Conservation (phyloP, 331 rosid genomes). For the Rosa hybrid region DNA sequence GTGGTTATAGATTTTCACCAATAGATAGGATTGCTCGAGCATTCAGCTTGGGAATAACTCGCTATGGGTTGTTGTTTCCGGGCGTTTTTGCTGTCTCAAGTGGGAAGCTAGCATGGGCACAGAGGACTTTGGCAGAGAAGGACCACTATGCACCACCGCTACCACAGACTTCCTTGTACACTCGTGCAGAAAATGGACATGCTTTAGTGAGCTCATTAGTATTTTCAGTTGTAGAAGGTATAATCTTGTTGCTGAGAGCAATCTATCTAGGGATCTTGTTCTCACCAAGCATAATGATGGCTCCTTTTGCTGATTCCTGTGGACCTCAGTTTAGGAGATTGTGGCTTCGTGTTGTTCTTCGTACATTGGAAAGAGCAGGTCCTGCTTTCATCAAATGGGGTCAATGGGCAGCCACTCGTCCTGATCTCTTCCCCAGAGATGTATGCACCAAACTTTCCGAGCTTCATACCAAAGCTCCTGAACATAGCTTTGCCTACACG, state of each 20-base stretch:
- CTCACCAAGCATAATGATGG: constrained; percentile 85
- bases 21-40: constrained; percentile 84
- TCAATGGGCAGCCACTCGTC: constrained; percentile 99
- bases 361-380: constrained; percentile 83
- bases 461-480: constrained; percentile 96
- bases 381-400: constrained; percentile 99
- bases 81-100: constrained; percentile 70
- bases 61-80: constrained; percentile 75
- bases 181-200: constrained; percentile 80
- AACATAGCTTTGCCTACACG: constrained; percentile 86
- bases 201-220: constrained; percentile 48
- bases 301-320: constrained; percentile 72
- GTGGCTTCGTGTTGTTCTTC: constrained; percentile 83
- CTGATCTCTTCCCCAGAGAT: constrained; percentile 97
- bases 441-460: constrained; percentile 74
- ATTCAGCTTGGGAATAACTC: constrained; percentile 71
- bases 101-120: constrained; percentile 83
- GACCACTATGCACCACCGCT: constrained; percentile 36
- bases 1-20: constrained; percentile 43
- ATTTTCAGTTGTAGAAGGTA: constrained; percentile 56
- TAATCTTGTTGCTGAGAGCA: constrained; percentile 67
- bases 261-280: constrained; percentile 69
- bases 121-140: constrained; percentile 41
- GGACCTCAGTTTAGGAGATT: constrained; percentile 65
- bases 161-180: constrained; percentile 52